Evolutionary conservation across 805 yeast species (phyloP).

Genomic region (Candida pseudoglaebosa): DNA sequence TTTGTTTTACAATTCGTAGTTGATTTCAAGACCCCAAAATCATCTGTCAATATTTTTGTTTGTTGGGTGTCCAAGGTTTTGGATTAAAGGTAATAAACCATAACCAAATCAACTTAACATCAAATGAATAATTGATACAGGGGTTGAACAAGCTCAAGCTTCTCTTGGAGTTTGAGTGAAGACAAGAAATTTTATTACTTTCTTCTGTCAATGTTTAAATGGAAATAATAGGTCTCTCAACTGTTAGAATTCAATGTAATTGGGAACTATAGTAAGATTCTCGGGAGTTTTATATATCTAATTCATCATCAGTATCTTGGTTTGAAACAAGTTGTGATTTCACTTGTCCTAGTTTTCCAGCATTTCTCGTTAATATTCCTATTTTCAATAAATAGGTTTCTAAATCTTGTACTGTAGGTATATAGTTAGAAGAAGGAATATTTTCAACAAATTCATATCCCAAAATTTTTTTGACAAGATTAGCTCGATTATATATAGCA

Average conservation of each 20-base stretch:
- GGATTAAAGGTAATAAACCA: no score
- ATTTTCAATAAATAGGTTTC: slow-evolving; percentile 32
- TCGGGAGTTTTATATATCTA: not conserved
- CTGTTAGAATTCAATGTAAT: no score
- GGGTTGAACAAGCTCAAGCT: no score
- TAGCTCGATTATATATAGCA: slow-evolving; percentile 55
- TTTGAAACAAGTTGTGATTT: not conserved
- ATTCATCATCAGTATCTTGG: slow-evolving; percentile 2
- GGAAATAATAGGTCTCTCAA: no score
- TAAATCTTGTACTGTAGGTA: slow-evolving; percentile 28
- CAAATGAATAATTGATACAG: no score
- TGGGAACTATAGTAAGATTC: not conserved
- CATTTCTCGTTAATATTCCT: slow-evolving; percentile 15
- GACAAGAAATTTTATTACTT: no score
- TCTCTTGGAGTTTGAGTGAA: no score
- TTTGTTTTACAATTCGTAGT: not conserved
- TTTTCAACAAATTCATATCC: slow-evolving; percentile 64
- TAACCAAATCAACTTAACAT: no score
- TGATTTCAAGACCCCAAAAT: no score
- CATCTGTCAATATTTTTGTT: no score
- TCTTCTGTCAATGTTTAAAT: no score
- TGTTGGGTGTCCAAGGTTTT: no score
- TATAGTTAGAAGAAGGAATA: slow-evolving; percentile 15
- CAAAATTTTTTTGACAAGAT: slow-evolving; percentile 54
- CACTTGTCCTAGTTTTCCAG: slow-evolving; percentile 9